Evolutionary conservation across 805 yeast genomes (phyloP).

Genomic region (Scheffersomyces ergatensis): DNA sequence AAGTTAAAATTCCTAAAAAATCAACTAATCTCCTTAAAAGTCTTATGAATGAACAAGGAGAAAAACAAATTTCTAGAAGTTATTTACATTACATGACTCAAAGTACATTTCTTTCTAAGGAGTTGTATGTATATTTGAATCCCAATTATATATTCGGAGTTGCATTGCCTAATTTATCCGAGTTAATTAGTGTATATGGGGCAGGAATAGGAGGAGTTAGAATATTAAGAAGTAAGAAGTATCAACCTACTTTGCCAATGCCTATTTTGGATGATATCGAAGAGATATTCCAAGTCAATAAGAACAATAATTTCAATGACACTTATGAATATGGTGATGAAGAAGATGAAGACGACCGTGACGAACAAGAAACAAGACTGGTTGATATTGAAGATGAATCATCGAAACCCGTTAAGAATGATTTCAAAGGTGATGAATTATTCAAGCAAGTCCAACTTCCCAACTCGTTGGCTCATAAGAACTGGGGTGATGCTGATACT

Average conservation of each 20-base stretch:
- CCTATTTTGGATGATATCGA: constrained; percentile 71
- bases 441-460: constrained; percentile 51
- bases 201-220: constrained; percentile 67
- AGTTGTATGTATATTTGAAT: constrained; percentile 48
- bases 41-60: constrained; percentile 36
- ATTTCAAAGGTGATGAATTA: constrained; percentile 44
- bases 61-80: constrained; percentile 24
- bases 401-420: constrained; percentile 2
- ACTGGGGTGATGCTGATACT: constrained; percentile 39
- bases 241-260: constrained; percentile 71
- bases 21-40: constrained; percentile 25
- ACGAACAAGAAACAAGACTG: constrained; percentile 8
- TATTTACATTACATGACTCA: constrained; percentile 40
- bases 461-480: constrained; percentile 46
- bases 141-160: constrained; percentile 53
- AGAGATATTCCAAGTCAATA: constrained; percentile 43
- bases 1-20: constrained; percentile 55
- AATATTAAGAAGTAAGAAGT: constrained; percentile 49
- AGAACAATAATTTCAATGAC: constrained; percentile 25
- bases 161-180: constrained; percentile 69
- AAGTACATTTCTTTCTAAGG: constrained; percentile 36
- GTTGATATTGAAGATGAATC: not conserved
- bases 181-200: constrained; percentile 74
- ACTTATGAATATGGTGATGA: constrained; percentile 26
- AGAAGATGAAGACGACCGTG: constrained; percentile 21